Evolutionary conservation across 225 moss, liverwort and hornwort genomes (phyloP), one percentile per base, ranked within the genome.

Genomic region (Straminergon stramineum): DNA sequence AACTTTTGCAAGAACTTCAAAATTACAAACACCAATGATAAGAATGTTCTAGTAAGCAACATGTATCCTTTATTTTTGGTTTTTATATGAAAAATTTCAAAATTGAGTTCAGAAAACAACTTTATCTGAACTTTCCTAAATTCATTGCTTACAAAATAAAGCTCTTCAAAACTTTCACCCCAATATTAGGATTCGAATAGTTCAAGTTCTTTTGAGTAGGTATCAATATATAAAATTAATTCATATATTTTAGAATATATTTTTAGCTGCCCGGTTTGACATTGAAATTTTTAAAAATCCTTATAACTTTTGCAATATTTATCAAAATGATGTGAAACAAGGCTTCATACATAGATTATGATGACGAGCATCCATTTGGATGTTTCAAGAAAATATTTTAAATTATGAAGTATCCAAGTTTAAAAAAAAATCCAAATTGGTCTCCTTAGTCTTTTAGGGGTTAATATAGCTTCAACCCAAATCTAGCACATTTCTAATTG

Each of bases 261-360:
- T 28, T 43, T 6, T 17, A 30, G 17, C 0, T 45, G 0, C 4
- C 0, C 0, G 0, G 0, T 45, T 74, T 45, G 30, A 74, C 28
- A 45, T 30, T 15, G 5, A 45, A 45, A 45, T 74, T 74, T 0
- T 2, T 15, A 41, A 43, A 43, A 43, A 3, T 3, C 0, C 73
- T 30, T 17, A 45, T 74, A 17, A 28, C 1, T 16, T 41, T 74
- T 45, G 10, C 45, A 45, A 45, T 30, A 16, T 45, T 48, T 48
- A 28, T 30, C 1, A 0, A 0, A 30, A 52, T 52, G 20, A 48
- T 3, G 2, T 75, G 6, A 52, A 34, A 13, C 1, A 13, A 52
- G 34, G 5, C 7, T 53, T 77, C 2, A 22, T 3, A 35, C 1
- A 35, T 13, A 22, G 5, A 53, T 14, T 22, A 5, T 8, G 22